A percentile compares a stretch with the other conserved stretches of the same genome.
phyloP scores from a whole-genome alignment of 2,329 filamentous ascomycete genomes.

The Pestalotiopsis sp. region DNA sequence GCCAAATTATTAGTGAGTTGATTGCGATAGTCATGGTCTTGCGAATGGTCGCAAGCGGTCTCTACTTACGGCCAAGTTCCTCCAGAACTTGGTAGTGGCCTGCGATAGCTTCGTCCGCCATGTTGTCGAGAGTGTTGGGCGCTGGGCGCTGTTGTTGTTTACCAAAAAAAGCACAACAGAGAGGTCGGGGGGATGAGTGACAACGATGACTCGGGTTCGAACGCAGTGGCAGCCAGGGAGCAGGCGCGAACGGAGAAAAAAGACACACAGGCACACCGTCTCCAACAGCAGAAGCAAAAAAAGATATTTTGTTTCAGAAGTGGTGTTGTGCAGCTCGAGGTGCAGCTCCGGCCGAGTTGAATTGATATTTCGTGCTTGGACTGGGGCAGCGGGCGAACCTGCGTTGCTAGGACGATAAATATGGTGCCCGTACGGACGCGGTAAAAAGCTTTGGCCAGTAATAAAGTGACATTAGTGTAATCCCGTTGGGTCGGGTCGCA shows the following conservation, averaged over 20 bases:
- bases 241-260: conserved; percentile 15
- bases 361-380: conserved; percentile 1
- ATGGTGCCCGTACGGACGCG: background rate
- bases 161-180: conserved; percentile 5
- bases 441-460: conserved; percentile 10
- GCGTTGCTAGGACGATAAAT: conserved; percentile 11
- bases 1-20: conserved; percentile 16
- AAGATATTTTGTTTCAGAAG: conserved; percentile 10
- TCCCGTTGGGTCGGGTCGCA: background rate
- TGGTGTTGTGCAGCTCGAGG: conserved; percentile 2
- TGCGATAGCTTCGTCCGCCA: conserved; percentile 71
- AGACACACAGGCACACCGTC: conserved; percentile 9
- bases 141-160: conserved; percentile 12
- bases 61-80: conserved; percentile 84
- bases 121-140: conserved; percentile 31
- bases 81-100: conserved; percentile 92
- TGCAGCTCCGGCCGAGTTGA: background rate
- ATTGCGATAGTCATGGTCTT: conserved; percentile 1
- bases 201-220: conserved; percentile 16
- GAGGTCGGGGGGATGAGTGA: conserved; percentile 13
- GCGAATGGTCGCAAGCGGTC: background rate
- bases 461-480: background rate
- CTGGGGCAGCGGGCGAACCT: background rate
- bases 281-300: conserved; percentile 6
- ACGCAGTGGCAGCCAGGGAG: conserved; percentile 19